Evolutionary conservation across 768 basidiomycete species (phyloP), one percentile per base, ranked within the genome.

Genomic region (Boletus barrowsii): DNA sequence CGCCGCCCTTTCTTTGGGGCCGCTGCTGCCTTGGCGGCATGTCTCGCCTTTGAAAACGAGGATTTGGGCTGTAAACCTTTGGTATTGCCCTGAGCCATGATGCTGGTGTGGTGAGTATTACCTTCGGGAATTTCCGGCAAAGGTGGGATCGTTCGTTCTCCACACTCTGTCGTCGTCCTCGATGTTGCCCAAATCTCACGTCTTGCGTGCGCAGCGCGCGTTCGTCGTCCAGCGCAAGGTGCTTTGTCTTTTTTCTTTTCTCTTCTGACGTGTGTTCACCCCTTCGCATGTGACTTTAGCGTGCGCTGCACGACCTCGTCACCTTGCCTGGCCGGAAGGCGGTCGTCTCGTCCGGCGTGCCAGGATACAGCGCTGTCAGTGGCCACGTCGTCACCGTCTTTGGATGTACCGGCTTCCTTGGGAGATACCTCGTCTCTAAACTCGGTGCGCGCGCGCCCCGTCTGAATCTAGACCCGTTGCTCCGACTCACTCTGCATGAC

Each of bases 361-460:
- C 87, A 49, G 94, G 88, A 57, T 90, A 93, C 66, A 90, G 89
- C 65, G 87, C 92, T 4, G 86, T 88, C 55, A 86, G 88, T 40
- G 97, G 96, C 3, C 94, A 95, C 73, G 83, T 87, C 36, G 96
- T 88, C 40, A 99, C 97, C 15, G 95, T 98, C 47, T 98, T 99
- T 78, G 97, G 97, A 22, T 90, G 87, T 68, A 97, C 95, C 4
- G 92, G 95, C 6, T 98, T 98, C 71, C 76, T 99, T 54, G 97
- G 96, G 42, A 79, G 94, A 67, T 98, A 98, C 72, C 77, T 98
- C 42, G 91, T 98, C 39, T 83, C 88, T 32, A 98, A 98, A 77
- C 83, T 99, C 13, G 94, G 93, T 93, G 65, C 61, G 66, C 42
- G 26, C 54, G 13, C 30, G 24, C 43, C 37, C 42, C n/a, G 37